Conservation (phyloP, 1,139 yeast species). For the Suhomyces wounanorum region DNA sequence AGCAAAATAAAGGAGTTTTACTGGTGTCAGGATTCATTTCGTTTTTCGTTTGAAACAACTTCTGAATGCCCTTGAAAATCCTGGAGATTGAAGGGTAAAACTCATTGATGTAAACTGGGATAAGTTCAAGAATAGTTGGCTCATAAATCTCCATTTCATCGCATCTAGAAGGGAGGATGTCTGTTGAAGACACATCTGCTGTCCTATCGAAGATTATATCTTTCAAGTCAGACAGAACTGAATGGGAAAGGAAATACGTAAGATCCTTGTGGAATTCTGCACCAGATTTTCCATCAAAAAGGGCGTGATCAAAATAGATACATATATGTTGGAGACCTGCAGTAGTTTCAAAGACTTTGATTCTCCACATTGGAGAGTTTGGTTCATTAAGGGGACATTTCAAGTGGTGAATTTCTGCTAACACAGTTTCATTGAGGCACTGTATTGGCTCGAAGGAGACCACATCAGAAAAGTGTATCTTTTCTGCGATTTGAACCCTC, state of each 20-base stretch:
- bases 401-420: constrained; percentile 21
- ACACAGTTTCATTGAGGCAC: constrained; percentile 18
- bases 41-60: constrained; percentile 1
- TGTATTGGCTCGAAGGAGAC: constrained; percentile 22
- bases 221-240: neutral
- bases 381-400: constrained; percentile 18
- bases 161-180: neutral
- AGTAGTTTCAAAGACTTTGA: constrained; percentile 19
- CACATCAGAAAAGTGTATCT: constrained; percentile 28
- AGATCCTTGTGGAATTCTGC: constrained; percentile 18
- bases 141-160: neutral
- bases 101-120: neutral
- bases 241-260: constrained; percentile 11
- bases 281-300: constrained; percentile 19
- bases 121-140: neutral
- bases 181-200: neutral
- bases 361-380: constrained; percentile 32
- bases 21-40: neutral
- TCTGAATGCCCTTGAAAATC: neutral
- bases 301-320: constrained; percentile 16
- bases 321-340: constrained; percentile 12
- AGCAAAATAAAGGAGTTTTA: neutral
- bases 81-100: neutral
- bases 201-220: constrained; percentile 3
- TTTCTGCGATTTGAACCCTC: constrained; percentile 21